Evolutionary conservation across 371 early-diverging fungal species (phyloP).

Genomic region (Lichtheimia corymbifera): DNA sequence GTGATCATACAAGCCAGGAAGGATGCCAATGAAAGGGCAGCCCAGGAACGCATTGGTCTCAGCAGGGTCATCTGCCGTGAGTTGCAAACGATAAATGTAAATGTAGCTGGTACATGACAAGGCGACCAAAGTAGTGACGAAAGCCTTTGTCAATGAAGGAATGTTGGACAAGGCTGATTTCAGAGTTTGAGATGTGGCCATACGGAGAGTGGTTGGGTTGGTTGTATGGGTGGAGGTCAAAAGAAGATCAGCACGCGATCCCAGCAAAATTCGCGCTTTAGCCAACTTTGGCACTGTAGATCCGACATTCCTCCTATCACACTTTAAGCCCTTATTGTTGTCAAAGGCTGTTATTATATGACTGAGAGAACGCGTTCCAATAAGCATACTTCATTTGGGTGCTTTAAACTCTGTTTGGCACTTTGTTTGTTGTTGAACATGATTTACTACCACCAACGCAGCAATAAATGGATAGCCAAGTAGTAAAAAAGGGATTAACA

Average conservation of each 20-base stretch:
- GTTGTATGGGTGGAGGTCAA: neutral
- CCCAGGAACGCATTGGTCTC: slow-evolving; percentile 8
- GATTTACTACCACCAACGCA: neutral
- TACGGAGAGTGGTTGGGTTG: neutral
- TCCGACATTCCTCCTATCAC: too few species aligned
- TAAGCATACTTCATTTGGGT: too few species aligned
- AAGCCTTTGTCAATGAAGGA: slow-evolving; percentile 42
- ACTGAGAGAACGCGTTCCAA: too few species aligned
- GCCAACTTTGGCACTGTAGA: too few species aligned
- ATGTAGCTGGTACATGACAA: slow-evolving; percentile 29
- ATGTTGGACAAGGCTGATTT: slow-evolving; percentile 37
- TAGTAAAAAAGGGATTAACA: neutral
- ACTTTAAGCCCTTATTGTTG: too few species aligned
- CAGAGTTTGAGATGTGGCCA: slow-evolving; percentile 12
- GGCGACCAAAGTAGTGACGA: slow-evolving; percentile 30
- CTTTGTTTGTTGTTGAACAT: neutral
- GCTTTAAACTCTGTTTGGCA: too few species aligned
- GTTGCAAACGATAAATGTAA: slow-evolving; percentile 30
- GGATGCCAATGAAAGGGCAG: slow-evolving; percentile 45
- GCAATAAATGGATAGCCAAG: neutral
- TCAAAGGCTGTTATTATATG: too few species aligned
- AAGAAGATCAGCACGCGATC: neutral
- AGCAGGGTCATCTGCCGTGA: slow-evolving; percentile 24
- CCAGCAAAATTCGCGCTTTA: neutral
- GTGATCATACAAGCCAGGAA: slow-evolving; percentile 47